Conservation (phyloP, 2,329 filamentous ascomycete genomes). For the Waltergamsia citrina region DNA sequence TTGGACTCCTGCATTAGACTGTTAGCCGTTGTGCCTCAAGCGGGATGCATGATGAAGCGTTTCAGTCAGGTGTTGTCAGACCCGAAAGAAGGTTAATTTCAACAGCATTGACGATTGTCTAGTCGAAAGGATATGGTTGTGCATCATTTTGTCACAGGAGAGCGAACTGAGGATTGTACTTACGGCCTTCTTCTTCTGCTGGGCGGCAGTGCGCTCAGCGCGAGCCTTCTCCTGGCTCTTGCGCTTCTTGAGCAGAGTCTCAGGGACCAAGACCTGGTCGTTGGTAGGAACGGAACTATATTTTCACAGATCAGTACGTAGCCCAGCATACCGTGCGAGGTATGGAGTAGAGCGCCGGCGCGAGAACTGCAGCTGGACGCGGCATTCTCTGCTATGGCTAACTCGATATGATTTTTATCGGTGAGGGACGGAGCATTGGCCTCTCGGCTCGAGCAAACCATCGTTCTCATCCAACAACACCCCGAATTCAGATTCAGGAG, state of each 20-base stretch:
- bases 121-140: conserved; percentile 78
- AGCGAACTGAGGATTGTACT: conserved; percentile 32
- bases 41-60: conserved; percentile 5
- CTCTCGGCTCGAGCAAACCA: neutral
- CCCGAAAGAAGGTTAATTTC: conserved; percentile 99
- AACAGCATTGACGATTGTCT: conserved; percentile 97
- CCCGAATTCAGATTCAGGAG: conserved; percentile 36
- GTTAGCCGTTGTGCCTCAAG: conserved; percentile 21
- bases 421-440: conserved; percentile 53
- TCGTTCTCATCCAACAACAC: conserved; percentile 68
- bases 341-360: conserved; percentile 67
- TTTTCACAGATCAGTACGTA: conserved; percentile 61
- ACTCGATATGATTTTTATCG: conserved; percentile 80
- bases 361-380: conserved; percentile 87
- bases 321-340: conserved; percentile 49
- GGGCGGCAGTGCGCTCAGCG: conserved; percentile 72
- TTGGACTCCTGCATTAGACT: conserved; percentile 70
- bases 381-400: conserved; percentile 83
- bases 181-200: conserved; percentile 87
- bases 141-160: conserved; percentile 62
- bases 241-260: conserved; percentile 99
- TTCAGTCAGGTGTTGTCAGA: conserved; percentile 54
- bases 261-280: conserved; percentile 93
- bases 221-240: conserved; percentile 99
- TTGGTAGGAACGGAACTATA: conserved; percentile 81